Base-by-base conservation (phyloP, 2,329 filamentous ascomycete genomes). In the Fusarium lateritium region DNA sequence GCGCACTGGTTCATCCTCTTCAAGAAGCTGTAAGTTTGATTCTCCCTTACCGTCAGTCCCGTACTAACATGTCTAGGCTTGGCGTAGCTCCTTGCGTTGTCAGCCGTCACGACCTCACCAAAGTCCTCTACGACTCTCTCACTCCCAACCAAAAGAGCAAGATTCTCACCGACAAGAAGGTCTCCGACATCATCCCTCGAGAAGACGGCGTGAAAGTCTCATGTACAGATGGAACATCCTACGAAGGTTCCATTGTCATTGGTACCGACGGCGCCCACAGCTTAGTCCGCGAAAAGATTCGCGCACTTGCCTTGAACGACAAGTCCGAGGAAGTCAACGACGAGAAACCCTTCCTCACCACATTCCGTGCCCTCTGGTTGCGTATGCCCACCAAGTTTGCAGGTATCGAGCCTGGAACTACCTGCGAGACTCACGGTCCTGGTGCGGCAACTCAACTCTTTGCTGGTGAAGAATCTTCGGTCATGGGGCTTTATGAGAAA, bases 81-180 rank as follows among this genome's bases (percentile, higher is more conserved):
- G 79, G 79, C n/a, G 62, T 67, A 4, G 38, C 44, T 1, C 65
- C 74, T 2, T 44, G 69, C 1, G 78, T 77, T 11, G 54, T 82
- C 19, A 79, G 81, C 49, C 77, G 81, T 2, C 76, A 76, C 21
- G 70, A 79, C 9, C 68, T 83, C 10, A 74, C 80, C 7, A 65
- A 74, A 9, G 59, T 70, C 6, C 73, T 83, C 1, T 78, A 78
- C 62, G 65, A 76, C 0, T 67, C 71, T 8, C 71, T 81, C 6
- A 65, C 77, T 1, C 61, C 73, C 2, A 56, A 67, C 0, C 79
- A 83, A 73, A 36, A 58, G 7, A 39, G 10, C n/a, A 40, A 58
- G 21, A 45, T 73, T 19, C 17, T 42, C 5, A 24, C 56, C 7
- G 6, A 64, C 15, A 72, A 71, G 34, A 69, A 72, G 13, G 64